Evolutionary conservation across 2,329 filamentous ascomycete species (phyloP).

Genomic region (Trichoderma asperellum): DNA sequence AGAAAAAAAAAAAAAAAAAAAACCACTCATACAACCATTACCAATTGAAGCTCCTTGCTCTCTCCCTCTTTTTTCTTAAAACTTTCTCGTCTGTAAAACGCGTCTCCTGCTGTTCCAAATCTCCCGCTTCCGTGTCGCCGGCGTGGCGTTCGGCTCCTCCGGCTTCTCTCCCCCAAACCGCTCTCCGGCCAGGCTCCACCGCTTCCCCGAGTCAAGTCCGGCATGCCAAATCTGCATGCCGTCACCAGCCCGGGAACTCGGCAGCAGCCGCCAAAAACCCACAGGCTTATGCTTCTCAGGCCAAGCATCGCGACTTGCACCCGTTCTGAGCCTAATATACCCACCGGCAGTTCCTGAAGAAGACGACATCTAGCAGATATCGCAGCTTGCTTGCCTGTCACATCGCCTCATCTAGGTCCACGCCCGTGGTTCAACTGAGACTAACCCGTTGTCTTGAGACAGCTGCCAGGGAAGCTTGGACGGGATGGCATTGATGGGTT

Average conservation of each 20-base stretch:
- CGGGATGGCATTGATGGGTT: not conserved
- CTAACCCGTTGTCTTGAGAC: not conserved
- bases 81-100: not conserved
- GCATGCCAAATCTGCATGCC: not conserved
- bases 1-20: not conserved
- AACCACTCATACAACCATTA: not conserved
- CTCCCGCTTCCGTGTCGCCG: not conserved
- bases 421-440: not conserved
- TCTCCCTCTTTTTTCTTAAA: not conserved
- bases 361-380: not conserved
- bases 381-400: not conserved
- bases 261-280: not conserved
- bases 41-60: not conserved
- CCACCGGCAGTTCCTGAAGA: not conserved
- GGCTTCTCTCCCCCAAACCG: not conserved
- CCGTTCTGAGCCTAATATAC: not conserved
- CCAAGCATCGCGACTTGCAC: not conserved
- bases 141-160: slow-evolving; percentile 6
- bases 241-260: not conserved
- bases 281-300: not conserved
- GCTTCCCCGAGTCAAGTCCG: slow-evolving; percentile 21
- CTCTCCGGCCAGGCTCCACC: not conserved
- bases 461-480: not conserved
- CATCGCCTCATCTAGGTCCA: not conserved
- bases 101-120: not conserved